Evolutionary conservation across 345 rosid genomes (phyloP).

Genomic region (Draba incana): DNA sequence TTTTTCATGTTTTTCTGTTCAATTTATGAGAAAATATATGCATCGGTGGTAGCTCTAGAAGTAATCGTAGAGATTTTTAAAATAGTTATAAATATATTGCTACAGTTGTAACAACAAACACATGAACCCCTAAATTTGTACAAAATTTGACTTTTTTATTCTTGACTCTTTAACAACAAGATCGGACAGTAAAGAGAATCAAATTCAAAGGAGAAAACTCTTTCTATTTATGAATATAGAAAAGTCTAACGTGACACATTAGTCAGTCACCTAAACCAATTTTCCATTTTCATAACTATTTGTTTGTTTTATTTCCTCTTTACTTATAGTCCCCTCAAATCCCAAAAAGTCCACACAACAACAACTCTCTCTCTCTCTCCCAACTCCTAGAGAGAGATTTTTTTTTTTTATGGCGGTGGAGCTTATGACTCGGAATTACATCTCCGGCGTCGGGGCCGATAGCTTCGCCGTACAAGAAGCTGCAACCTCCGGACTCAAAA

Average conservation of each 20-base stretch:
- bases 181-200: not conserved
- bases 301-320: not conserved
- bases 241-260: constrained; percentile 36
- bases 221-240: constrained; percentile 20
- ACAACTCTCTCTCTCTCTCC: constrained; percentile 1
- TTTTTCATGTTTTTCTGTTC: too few relatives aligned
- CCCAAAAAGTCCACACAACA: constrained; percentile 36
- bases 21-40: too few relatives aligned
- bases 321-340: constrained; percentile 25
- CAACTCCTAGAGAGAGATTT: not conserved
- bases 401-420: constrained; percentile 42
- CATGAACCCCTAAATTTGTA: constrained; percentile 1
- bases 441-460: constrained; percentile 41
- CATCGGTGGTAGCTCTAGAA: too few relatives aligned
- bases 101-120: constrained; percentile 5
- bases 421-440: constrained; percentile 44
- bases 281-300: not conserved
- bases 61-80: too few relatives aligned
- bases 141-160: constrained; percentile 21
- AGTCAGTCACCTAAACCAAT: constrained; percentile 38
- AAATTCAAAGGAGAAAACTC: constrained; percentile 4
- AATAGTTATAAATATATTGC: too few relatives aligned
- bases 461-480: constrained; percentile 77
- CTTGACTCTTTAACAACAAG: constrained; percentile 15
- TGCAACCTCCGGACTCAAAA: constrained; percentile 79